Evolutionary conservation across 2,329 filamentous ascomycete species (phyloP).

Genomic region (Sporothrix humicola): DNA sequence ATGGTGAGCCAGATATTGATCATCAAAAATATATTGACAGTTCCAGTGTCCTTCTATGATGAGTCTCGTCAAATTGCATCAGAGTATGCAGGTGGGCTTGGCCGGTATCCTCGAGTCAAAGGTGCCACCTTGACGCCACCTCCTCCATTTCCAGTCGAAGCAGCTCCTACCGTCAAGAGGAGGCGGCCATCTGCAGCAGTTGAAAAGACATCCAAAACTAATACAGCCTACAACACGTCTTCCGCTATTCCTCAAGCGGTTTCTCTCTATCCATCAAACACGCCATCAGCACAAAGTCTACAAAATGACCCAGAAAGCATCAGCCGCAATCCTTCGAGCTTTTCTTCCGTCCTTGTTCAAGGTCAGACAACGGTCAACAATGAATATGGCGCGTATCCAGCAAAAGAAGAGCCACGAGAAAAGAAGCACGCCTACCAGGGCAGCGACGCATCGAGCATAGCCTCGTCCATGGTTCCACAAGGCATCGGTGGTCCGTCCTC

Average conservation of each 20-base stretch:
- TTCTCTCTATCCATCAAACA: neutral
- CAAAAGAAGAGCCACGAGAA: constrained; percentile 41
- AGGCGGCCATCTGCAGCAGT: neutral
- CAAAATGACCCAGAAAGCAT: neutral
- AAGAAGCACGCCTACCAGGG: constrained; percentile 43
- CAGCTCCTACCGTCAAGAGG: constrained; percentile 32
- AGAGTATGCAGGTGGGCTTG: constrained; percentile 81
- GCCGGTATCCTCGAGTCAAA: constrained; percentile 69
- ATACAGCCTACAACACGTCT: neutral
- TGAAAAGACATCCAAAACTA: neutral
- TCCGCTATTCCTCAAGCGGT: neutral
- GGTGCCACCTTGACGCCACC: constrained; percentile 45
- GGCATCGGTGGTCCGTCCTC: constrained; percentile 44
- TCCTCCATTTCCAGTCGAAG: constrained; percentile 23
- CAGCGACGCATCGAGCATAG: constrained; percentile 49
- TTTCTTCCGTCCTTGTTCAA: neutral
- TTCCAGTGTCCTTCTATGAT: constrained; percentile 76
- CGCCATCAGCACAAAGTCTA: neutral
- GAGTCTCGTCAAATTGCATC: constrained; percentile 90
- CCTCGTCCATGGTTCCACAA: constrained; percentile 49
- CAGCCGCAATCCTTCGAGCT: neutral
- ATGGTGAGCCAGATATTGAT: neutral
- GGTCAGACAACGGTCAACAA: neutral
- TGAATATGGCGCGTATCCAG: constrained; percentile 25
- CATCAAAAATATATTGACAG: neutral